Evolutionary conservation across 768 basidiomycete species (phyloP).

Genomic region (Myochromella boudieri): DNA sequence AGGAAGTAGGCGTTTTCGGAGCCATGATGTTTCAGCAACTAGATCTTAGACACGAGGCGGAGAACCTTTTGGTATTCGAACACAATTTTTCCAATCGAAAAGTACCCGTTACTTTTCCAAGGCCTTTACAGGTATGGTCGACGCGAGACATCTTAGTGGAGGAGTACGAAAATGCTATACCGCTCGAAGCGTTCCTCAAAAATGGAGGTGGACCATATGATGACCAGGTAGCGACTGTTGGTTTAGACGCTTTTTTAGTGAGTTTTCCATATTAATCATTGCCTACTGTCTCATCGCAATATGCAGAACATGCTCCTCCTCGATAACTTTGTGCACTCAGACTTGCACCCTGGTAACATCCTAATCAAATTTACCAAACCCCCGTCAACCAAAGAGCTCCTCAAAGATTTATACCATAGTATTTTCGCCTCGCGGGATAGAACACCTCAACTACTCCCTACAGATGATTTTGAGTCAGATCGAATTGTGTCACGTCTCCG

Average conservation of each 20-base stretch:
- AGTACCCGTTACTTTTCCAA: conserved; percentile 85
- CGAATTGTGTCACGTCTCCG: conserved; percentile 71
- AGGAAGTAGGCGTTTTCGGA: conserved; percentile 95
- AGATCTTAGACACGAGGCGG: conserved; percentile 86
- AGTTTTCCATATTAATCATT: conserved; percentile 25
- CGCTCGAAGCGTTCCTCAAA: conserved; percentile 80
- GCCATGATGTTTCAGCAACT: conserved; percentile 95
- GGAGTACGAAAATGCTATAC: conserved; percentile 90
- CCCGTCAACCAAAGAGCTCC: conserved; percentile 61
- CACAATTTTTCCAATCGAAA: conserved; percentile 78
- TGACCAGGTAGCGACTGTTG: conserved; percentile 84
- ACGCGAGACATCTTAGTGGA: conserved; percentile 84
- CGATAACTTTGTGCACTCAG: conserved; percentile 96
- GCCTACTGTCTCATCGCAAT: conserved; percentile 4
- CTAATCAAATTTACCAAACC: conserved; percentile 97
- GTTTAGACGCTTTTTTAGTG: conserved; percentile 93
- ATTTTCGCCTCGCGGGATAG: conserved; percentile 41
- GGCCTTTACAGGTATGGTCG: conserved; percentile 82
- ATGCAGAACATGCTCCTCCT: conserved; percentile 92
- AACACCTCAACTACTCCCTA: conserved; percentile 27
- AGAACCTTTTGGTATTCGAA: conserved; percentile 85
- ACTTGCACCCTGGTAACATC: conserved; percentile 92
- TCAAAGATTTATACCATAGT: conserved; percentile 58
- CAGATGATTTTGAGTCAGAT: conserved; percentile 52
- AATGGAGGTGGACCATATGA: conserved; percentile 95